Base-by-base conservation (phyloP, 495 filamentous ascomycete genomes). In the Hypoxylon intermedium region DNA sequence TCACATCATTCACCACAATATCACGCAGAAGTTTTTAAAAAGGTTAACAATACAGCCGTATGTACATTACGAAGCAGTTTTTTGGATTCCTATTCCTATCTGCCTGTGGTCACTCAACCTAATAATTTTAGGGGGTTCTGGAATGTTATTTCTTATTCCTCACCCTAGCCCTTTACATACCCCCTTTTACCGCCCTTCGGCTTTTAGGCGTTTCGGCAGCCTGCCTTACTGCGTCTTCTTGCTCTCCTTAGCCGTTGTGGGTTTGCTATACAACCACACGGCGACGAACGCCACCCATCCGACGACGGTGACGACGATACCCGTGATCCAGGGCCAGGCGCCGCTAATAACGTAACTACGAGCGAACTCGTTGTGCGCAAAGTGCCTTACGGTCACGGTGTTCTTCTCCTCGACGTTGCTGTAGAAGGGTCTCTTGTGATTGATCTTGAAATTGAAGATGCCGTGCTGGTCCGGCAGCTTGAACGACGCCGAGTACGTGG, bases 291-390 rank as follows among this genome's bases (percentile, higher is more conserved):
- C 87, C 40, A 96, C 46, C 84, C 92, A 98, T 9, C 91, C 94
- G 7, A 74, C 79, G 37, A 97, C 85, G 1, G 94, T 96, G 23
- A 85, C 85, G 67, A 82, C 90, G 41, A 98, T 87, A 43, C 94
- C 94, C 1, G 86, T 83, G 66, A 98, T 94, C 94, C 94, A 98
- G 5, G 93, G 91, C 90, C 91, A 98, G 7, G 91, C 94, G 7
- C 85, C 93, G 66, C 78, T 90, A 69, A 98, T 98, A 55, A 83
- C 85, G 80, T 85, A 98, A 75, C 88, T 92, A 66, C 94, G 83
- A 37, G 92, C 90, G 82, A 89, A 98, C 77, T 98, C 94, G 68
- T 98, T 86, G 79, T 98, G 94, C 6, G 94, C 94, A 73, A 94
- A 94, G 77, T 98, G 94, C 18, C 94, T 82, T 16, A 98, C 90